Percentiles rank a stretch among this genome's conserved stretches.
Conservation (phyloP, 2,329 filamentous ascomycete genomes). For the Xylogone sp. region DNA sequence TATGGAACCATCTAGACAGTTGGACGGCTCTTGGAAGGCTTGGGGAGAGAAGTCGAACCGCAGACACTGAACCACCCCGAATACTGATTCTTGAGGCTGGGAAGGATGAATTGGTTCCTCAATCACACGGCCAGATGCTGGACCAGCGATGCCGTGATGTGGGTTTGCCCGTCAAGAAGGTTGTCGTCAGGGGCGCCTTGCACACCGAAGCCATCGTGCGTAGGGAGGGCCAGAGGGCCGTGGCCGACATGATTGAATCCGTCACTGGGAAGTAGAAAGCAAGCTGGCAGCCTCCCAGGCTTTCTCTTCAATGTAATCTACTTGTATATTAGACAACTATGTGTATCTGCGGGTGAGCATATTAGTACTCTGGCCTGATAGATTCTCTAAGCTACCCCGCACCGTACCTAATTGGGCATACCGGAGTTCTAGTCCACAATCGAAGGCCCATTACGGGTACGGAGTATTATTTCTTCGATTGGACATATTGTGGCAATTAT, state of each 20-base stretch:
- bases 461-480: too few relatives aligned
- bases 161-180: slow-evolving; percentile 41
- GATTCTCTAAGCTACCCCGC: too few relatives aligned
- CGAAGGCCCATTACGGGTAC: too few relatives aligned
- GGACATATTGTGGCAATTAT: too few relatives aligned
- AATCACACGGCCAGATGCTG: slow-evolving; percentile 43
- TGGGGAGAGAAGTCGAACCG: slow-evolving; percentile 24
- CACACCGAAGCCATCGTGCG: slow-evolving; percentile 54
- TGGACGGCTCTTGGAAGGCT: slow-evolving; percentile 46
- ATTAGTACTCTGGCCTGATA: too few relatives aligned
- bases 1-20: slow-evolving; percentile 60
- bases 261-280: too few relatives aligned
- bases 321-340: too few relatives aligned
- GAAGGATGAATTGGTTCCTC: slow-evolving; percentile 56
- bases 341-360: too few relatives aligned
- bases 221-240: slow-evolving; percentile 38
- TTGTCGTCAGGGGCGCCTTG: slow-evolving; percentile 44
- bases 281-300: too few relatives aligned
- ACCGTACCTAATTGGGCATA: too few relatives aligned
- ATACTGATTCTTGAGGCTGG: slow-evolving; percentile 49
- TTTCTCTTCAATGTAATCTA: too few relatives aligned
- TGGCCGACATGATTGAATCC: slow-evolving; percentile 38
- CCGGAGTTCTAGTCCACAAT: too few relatives aligned
- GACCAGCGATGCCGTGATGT: slow-evolving; percentile 44
- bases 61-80: slow-evolving; percentile 11